phyloP scores from a whole-genome alignment of 2,329 filamentous ascomycete genomes.

The Cryoendolithus antarcticus region DNA sequence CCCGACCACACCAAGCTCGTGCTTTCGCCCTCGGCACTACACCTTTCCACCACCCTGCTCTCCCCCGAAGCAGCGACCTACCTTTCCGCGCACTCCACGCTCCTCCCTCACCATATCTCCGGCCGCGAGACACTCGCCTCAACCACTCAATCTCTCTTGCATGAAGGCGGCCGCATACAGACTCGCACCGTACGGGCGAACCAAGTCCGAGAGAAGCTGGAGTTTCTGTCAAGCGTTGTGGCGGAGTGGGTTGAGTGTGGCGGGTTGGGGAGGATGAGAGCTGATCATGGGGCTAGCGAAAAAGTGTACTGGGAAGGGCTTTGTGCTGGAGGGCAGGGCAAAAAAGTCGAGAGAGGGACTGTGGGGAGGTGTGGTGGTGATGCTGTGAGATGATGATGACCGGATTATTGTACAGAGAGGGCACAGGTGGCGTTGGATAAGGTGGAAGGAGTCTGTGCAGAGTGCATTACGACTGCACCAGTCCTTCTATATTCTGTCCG shows the following conservation, averaged over 20 bases:
- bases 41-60: conserved; percentile 67
- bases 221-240: conserved; percentile 57
- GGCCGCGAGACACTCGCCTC: conserved; percentile 60
- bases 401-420: too few relatives aligned
- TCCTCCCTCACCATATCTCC: conserved; percentile 55
- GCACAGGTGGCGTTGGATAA: too few relatives aligned
- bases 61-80: conserved; percentile 57
- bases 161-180: conserved; percentile 38
- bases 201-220: conserved; percentile 59
- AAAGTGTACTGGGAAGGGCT: conserved; percentile 32
- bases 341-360: conserved; percentile 34
- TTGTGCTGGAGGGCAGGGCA: conserved; percentile 31
- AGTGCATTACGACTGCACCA: too few relatives aligned
- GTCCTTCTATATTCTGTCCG: too few relatives aligned
- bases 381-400: too few relatives aligned
- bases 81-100: conserved; percentile 48
- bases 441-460: too few relatives aligned
- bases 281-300: conserved; percentile 19
- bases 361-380: conserved; percentile 38
- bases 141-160: conserved; percentile 60
- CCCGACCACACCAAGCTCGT: conserved; percentile 80
- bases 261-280: conserved; percentile 46
- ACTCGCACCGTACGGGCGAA: conserved; percentile 53
- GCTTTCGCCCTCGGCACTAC: conserved; percentile 59
- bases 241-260: conserved; percentile 59